Evolutionary conservation across 345 rosid genomes (phyloP), one percentile per base, ranked within the genome.

Genomic region (Aethionema arabicum): DNA sequence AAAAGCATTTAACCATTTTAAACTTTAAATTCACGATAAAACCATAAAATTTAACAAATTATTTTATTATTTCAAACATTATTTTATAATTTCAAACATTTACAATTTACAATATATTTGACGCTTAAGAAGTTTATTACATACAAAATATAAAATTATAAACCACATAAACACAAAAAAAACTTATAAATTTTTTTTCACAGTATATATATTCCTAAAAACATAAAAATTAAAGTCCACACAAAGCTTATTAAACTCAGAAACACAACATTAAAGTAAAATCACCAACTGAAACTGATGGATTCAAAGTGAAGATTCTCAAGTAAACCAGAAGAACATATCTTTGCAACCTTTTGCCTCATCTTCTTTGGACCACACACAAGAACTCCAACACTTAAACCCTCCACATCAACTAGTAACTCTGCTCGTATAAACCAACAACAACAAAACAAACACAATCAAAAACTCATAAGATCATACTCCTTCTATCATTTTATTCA

Each of bases 251-350:
- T 15, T 59, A 58, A 67, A 41, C 51, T 10, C 46, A 36, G 40
- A 67, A 42, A 47, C 4, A n/a, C 63, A 36, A 37, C 2, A 21
- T 21, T 21, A 21, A 21, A 21, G 47, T 0, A 33, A 46, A 40
- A 7, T 86, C 82, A 83, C 95, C 98, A 88, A 72, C 79, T 83
- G 56, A 91, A 88, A 77, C 92, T 86, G 70, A 91, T 83, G 32
- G 89, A 86, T 70, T 92, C 86, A 33, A 82, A 89, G 35, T 85
- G 86, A 57, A 85, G 59, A 73, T 85, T 85, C 48, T 75, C 70
- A 15, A 79, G 80, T 67, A 76, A 59, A 11, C 84, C 81, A 45
- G 89, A 79, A 10, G 89, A 79, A 53, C 96, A 85, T 39, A 89
- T 72, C 42, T 65, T 33, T 0, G 93, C 98, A 38, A 74, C 87